Evolutionary conservation across 2,329 filamentous ascomycete species (phyloP).

Genomic region (Tolypocladium guangdongense): DNA sequence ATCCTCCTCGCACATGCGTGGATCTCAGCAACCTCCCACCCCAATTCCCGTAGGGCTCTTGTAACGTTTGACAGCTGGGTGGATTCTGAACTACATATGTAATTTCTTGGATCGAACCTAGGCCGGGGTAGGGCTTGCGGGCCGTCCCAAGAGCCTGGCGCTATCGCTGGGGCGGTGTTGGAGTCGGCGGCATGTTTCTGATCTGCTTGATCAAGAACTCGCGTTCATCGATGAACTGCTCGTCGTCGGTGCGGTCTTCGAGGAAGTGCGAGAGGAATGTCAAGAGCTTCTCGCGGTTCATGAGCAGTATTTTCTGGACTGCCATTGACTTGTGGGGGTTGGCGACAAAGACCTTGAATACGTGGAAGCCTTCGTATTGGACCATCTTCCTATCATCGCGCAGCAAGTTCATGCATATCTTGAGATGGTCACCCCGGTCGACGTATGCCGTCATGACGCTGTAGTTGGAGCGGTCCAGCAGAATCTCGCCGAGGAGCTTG

Average conservation of each 20-base stretch:
- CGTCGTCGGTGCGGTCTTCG: constrained; percentile 90
- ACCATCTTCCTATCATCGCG: constrained; percentile 97
- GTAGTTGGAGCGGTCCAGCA: constrained; percentile 93
- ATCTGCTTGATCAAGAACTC: constrained; percentile 97
- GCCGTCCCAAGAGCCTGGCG: not conserved
- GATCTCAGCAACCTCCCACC: too few relatives aligned
- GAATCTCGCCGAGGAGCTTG: constrained; percentile 88
- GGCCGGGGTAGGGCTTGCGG: not conserved
- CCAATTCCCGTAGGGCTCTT: not conserved
- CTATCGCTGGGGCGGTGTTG: constrained; percentile 40
- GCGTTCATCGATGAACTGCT: constrained; percentile 97
- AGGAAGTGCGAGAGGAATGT: constrained; percentile 85
- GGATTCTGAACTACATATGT: not conserved
- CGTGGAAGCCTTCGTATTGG: constrained; percentile 97
- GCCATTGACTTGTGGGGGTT: constrained; percentile 97
- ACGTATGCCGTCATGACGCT: constrained; percentile 97
- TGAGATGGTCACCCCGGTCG: constrained; percentile 87
- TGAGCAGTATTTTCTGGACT: constrained; percentile 89
- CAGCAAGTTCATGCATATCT: constrained; percentile 95
- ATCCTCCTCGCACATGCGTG: not conserved
- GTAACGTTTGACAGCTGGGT: not conserved
- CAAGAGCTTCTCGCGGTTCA: constrained; percentile 86
- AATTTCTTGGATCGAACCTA: not conserved
- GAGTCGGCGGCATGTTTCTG: constrained; percentile 50
- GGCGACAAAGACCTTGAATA: constrained; percentile 98